Evolutionary conservation across 1,284 basidiomycete species (phyloP).

Genomic region (Rhizopogon parksii): DNA sequence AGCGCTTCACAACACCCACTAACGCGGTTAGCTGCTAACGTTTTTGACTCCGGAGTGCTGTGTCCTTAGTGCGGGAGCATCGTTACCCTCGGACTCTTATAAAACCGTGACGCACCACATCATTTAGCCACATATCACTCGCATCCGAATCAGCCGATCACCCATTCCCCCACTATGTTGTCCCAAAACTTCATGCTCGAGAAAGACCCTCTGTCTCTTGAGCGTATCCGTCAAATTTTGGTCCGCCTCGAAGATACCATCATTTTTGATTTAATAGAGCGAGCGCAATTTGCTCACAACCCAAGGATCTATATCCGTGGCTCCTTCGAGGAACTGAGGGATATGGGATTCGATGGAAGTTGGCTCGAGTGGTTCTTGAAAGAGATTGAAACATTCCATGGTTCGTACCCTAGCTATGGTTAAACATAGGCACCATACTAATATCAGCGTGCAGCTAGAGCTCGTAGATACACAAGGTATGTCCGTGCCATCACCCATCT

Average conservation of each 20-base stretch:
- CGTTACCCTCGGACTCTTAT: slow-evolving; percentile 5
- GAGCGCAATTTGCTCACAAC: slow-evolving; percentile 95
- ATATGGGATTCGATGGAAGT: slow-evolving; percentile 70
- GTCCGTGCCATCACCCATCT: slow-evolving; percentile 9
- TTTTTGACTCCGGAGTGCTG: background rate
- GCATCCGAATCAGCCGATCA: background rate
- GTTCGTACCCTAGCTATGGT: slow-evolving; percentile 40
- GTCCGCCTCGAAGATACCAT: slow-evolving; percentile 96
- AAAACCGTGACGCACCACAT: slow-evolving; percentile 13
- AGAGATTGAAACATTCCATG: slow-evolving; percentile 92
- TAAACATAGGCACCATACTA: background rate
- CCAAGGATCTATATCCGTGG: slow-evolving; percentile 82
- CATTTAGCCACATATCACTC: background rate
- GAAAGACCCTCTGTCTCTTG: slow-evolving; percentile 75
- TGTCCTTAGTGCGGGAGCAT: background rate
- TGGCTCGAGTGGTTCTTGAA: slow-evolving; percentile 98
- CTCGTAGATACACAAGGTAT: slow-evolving; percentile 85
- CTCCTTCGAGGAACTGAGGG: slow-evolving; percentile 70
- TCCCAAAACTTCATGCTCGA: slow-evolving; percentile 66
- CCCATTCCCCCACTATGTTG: slow-evolving; percentile 37
- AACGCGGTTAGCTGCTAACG: too few relatives aligned
- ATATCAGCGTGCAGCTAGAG: slow-evolving; percentile 64
- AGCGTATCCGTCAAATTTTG: slow-evolving; percentile 82
- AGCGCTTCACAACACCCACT: too few relatives aligned
- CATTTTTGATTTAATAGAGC: slow-evolving; percentile 94